Evolutionary conservation across 2,329 filamentous ascomycete genomes (phyloP), one percentile per base, ranked within the genome.

Genomic region (Aschersonia sp.): DNA sequence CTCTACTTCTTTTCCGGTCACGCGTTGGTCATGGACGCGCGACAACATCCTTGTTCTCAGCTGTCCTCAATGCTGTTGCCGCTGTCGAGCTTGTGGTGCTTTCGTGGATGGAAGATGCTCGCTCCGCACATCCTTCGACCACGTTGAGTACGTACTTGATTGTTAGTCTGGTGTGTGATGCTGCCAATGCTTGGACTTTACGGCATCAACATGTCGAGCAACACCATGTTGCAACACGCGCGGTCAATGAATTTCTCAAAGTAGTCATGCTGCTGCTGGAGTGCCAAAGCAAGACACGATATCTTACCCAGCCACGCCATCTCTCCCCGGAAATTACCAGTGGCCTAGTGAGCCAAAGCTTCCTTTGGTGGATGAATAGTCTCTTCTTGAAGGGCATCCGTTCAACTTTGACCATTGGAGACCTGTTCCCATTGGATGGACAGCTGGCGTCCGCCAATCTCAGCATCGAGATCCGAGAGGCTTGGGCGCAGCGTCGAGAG

Each of bases 321-420:
- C 50, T 58, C 29, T 46, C 57, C 11, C 53, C 56, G 2, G 64
- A 67, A 49, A 53, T 55, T 5, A 66, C 61, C 2, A 59, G 58
- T 42, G 59, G 62, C n/a, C 47, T 60, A 39, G 51, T 64, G 37
- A 62, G 58, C 48, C 53, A 59, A 30, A 60, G 56, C 22, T 48
- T 64, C 10, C 60, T 63, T 42, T 62, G 59, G 59, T 65, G 62
- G 62, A 44, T 64, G 30, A 62, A 62, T 41, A 44, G 52, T 5
- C 47, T 62, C 1, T 58, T 65, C 46, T 41, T 49, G 8, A 49
- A 48, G 9, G 60, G 60, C 5, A 56, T 56, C 39, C 39, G 42
- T 31, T 37, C 32, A 5, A 29, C 39, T 29, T 48, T 56, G 6
- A 47, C 50, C 3, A 22, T 53, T 32, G 39, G 49, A 10, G 48